Evolutionary conservation across 192 early-diverging fungal species (phyloP).

Genomic region (Kappamyces sp.): DNA sequence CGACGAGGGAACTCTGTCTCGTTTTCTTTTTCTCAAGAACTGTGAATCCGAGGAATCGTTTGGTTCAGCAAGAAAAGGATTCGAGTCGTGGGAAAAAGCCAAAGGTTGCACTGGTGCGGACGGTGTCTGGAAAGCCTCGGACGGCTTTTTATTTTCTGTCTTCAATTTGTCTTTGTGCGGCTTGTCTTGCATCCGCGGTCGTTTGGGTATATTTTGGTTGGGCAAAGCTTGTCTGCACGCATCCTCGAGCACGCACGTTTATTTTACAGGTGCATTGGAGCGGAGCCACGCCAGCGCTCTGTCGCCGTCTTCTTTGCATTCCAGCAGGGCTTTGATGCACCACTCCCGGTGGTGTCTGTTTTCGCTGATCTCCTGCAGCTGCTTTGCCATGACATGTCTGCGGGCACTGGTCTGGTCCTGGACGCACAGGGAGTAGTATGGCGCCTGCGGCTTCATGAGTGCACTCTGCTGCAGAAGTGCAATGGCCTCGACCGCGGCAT

Average conservation of each 20-base stretch:
- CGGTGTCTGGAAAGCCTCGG: too few species aligned
- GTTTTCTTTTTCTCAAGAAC: too few species aligned
- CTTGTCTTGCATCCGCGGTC: not conserved
- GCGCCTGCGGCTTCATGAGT: conserved; percentile 22
- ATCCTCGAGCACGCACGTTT: not conserved
- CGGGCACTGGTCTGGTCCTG: conserved; percentile 43
- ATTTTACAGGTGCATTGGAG: conserved; percentile 44
- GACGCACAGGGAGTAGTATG: conserved; percentile 54
- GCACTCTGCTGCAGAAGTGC: conserved; percentile 34
- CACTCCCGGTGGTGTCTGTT: conserved; percentile 25
- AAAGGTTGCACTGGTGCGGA: too few species aligned
- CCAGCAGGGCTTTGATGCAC: conserved; percentile 63
- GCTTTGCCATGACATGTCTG: too few species aligned
- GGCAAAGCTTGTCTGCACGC: too few species aligned
- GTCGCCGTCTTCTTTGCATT: conserved; percentile 43
- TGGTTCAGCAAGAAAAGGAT: not conserved
- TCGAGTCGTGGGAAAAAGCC: not conserved
- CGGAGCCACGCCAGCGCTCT: conserved; percentile 52
- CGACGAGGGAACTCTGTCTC: too few species aligned
- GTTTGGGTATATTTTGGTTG: not conserved
- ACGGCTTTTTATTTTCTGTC: too few species aligned
- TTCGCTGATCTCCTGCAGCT: too few species aligned
- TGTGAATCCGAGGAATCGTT: not conserved
- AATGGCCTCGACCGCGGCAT: conserved; percentile 53
- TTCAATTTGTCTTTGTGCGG: too few species aligned